phyloP scores from a whole-genome alignment of 1,139 yeast species.

The Nakaseomyces kungkrabaensis region DNA sequence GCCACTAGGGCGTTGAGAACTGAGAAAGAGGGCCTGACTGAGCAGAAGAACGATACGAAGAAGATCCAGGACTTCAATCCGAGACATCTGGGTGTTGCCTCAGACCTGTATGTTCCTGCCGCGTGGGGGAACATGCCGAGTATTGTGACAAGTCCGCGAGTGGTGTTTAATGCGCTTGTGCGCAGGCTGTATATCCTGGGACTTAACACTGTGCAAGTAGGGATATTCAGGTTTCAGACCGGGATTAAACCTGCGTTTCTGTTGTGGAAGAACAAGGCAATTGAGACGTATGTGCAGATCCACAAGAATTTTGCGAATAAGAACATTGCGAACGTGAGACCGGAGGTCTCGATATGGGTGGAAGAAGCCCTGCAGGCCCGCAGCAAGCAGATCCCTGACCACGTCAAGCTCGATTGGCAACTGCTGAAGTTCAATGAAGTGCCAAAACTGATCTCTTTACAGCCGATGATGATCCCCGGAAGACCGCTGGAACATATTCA shows the following conservation, averaged over 20 bases:
- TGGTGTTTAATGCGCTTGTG: slow-evolving; percentile 34
- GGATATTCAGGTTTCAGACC: slow-evolving; percentile 52
- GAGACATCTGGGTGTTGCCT: slow-evolving; percentile 38
- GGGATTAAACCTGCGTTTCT: slow-evolving; percentile 55
- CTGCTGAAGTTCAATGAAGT: slow-evolving; percentile 54
- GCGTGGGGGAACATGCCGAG: slow-evolving; percentile 38
- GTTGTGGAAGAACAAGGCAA: slow-evolving; percentile 65
- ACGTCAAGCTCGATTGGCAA: slow-evolving; percentile 63
- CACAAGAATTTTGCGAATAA: slow-evolving; percentile 58
- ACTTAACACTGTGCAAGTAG: slow-evolving; percentile 55
- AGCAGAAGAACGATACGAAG: slow-evolving; percentile 1
- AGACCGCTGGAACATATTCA: slow-evolving; percentile 57
- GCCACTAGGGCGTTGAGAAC: background rate
- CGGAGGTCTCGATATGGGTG: slow-evolving; percentile 49
- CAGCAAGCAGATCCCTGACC: slow-evolving; percentile 46
- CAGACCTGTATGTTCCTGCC: slow-evolving; percentile 42
- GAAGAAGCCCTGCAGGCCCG: slow-evolving; percentile 47
- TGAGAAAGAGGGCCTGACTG: background rate
- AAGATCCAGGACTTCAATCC: slow-evolving; percentile 23
- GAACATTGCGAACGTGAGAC: slow-evolving; percentile 36
- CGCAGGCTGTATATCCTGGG: slow-evolving; percentile 47
- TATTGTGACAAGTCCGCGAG: slow-evolving; percentile 33
- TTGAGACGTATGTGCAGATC: slow-evolving; percentile 53
- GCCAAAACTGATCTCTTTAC: slow-evolving; percentile 68
- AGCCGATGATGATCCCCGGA: slow-evolving; percentile 53